Conservation (phyloP, 768 basidiomycete genomes). For the Mycena olivaceomarginata region DNA sequence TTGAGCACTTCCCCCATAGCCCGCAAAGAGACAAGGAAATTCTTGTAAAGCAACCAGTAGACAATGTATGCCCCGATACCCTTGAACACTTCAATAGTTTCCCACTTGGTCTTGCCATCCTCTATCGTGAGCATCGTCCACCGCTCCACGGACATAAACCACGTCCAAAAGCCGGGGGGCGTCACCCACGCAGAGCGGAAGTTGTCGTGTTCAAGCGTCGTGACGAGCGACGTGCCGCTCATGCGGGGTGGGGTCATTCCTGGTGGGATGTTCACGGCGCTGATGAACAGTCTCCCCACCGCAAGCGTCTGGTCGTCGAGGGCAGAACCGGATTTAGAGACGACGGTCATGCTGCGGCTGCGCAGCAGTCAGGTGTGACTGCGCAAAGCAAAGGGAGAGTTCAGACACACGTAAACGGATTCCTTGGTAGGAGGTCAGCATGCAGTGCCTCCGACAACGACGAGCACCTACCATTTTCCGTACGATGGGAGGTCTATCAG, state of each 20-base stretch:
- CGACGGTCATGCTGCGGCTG: background rate
- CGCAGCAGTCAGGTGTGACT: background rate
- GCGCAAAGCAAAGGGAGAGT: background rate
- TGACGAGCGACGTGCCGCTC: slow-evolving; percentile 49
- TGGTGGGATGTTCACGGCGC: background rate
- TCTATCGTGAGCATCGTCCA: slow-evolving; percentile 77
- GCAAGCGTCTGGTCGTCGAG: background rate
- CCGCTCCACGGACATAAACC: slow-evolving; percentile 54
- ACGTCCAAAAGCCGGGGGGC: background rate
- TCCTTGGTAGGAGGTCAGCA: background rate
- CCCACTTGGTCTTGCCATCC: slow-evolving; percentile 76
- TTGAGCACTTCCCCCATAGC: background rate
- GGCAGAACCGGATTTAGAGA: background rate
- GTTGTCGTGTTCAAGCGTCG: slow-evolving; percentile 69
- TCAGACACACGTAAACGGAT: background rate
- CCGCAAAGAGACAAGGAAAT: background rate
- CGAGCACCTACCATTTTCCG: slow-evolving; percentile 71
- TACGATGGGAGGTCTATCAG: slow-evolving; percentile 78
- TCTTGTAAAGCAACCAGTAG: background rate
- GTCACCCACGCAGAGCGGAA: slow-evolving; percentile 74
- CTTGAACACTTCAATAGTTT: slow-evolving; percentile 75
- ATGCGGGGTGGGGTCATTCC: background rate
- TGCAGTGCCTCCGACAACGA: slow-evolving; percentile 39
- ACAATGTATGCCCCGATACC: slow-evolving; percentile 74
- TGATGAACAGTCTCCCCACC: background rate